Evolutionary conservation across 2,329 filamentous ascomycete genomes (phyloP).

Genomic region (Coleophoma eucalyptorum): DNA sequence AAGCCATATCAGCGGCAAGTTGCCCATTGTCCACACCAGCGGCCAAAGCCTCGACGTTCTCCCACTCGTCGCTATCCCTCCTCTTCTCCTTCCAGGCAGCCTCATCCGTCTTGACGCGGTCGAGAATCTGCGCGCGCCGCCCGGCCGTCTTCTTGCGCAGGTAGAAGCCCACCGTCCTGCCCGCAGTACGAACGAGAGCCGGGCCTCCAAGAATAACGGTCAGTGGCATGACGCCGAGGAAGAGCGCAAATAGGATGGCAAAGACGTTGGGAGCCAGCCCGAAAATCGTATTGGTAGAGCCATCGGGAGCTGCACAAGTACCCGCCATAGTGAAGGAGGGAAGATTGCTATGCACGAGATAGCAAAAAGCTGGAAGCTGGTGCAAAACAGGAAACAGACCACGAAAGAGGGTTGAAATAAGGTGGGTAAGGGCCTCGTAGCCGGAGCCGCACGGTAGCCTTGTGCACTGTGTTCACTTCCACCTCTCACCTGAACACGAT

Average conservation of each 20-base stretch:
- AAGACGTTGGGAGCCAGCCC: slow-evolving; percentile 25
- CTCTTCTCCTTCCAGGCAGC: slow-evolving; percentile 16
- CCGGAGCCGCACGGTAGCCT: too few relatives aligned
- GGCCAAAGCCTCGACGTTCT: slow-evolving; percentile 58
- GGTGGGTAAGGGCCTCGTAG: too few relatives aligned
- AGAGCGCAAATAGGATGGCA: slow-evolving; percentile 21
- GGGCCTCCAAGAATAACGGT: slow-evolving; percentile 20
- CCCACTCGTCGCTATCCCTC: slow-evolving; percentile 61
- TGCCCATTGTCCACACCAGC: slow-evolving; percentile 32
- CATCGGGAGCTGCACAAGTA: slow-evolving; percentile 25
- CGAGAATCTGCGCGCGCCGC: slow-evolving; percentile 53
- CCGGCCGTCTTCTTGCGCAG: slow-evolving; percentile 61
- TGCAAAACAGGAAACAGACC: neutral
- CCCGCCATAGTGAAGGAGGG: slow-evolving; percentile 17
- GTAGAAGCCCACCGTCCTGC: slow-evolving; percentile 52
- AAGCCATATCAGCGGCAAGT: slow-evolving; percentile 53
- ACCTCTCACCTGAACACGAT: too few relatives aligned
- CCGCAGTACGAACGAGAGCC: slow-evolving; percentile 21
- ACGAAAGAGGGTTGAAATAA: neutral
- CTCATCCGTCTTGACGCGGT: slow-evolving; percentile 38
- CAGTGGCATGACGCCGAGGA: slow-evolving; percentile 29
- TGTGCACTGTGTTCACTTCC: too few relatives aligned
- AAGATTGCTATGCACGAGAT: neutral
- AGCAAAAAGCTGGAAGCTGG: neutral
- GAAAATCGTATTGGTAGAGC: slow-evolving; percentile 22